These are phyloP conservation scores for Xanthoparmelia taractica DNA, from an alignment of 495 filamentous ascomycete genomes.

Conservation along the genomic window DNA sequence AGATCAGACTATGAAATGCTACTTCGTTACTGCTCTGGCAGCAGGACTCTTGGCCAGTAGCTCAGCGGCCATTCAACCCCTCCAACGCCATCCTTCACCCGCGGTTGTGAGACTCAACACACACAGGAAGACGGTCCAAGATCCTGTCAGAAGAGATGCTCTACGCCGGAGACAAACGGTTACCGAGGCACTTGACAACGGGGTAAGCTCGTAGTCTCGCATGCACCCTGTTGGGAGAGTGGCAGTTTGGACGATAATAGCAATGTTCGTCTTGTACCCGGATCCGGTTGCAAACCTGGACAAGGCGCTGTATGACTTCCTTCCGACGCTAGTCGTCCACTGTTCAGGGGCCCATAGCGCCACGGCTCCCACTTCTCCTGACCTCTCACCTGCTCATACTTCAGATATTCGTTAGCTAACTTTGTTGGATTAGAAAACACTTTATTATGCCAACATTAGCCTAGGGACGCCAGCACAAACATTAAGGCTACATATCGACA, in stretches of 20 bases:
- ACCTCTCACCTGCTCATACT: not conserved
- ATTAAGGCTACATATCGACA: slow-evolving; percentile 66
- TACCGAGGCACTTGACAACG: slow-evolving; percentile 36
- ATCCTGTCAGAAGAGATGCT: slow-evolving; percentile 33
- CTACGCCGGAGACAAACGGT: slow-evolving; percentile 32
- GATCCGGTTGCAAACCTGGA: not conserved
- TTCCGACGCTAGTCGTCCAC: not conserved
- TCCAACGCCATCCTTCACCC: slow-evolving; percentile 19
- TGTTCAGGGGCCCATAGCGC: not conserved
- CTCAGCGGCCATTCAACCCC: slow-evolving; percentile 9
- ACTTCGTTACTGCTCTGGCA: slow-evolving; percentile 2
- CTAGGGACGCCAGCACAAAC: slow-evolving; percentile 62
- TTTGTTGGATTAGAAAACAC: not conserved
- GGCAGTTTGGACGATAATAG: not conserved
- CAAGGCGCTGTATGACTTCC: not conserved
- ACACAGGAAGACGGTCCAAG: slow-evolving; percentile 31
- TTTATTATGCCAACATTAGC: slow-evolving; percentile 63
- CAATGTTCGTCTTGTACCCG: not conserved
- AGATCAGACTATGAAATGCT: slow-evolving; percentile 2
- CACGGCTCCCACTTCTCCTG: not conserved
- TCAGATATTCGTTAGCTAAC: not conserved
- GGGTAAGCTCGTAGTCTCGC: slow-evolving; percentile 22
- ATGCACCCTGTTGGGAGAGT: slow-evolving; percentile 15
- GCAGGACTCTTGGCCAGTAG: slow-evolving; percentile 8
- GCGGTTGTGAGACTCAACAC: slow-evolving; percentile 37